Evolutionary conservation across 768 basidiomycete genomes (phyloP).

Genomic region (Mycena capillaripes): DNA sequence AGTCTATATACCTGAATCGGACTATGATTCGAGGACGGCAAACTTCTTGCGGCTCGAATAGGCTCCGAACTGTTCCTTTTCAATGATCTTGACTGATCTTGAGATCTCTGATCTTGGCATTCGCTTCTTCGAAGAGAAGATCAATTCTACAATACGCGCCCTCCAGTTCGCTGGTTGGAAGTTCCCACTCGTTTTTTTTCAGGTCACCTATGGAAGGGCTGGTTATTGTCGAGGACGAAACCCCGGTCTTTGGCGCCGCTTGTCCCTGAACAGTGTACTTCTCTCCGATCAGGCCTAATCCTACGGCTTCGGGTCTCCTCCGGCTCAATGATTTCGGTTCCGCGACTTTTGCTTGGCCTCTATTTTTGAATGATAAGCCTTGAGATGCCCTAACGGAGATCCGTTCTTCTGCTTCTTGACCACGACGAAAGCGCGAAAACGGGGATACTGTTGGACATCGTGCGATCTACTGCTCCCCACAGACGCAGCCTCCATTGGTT

Average conservation of each 20-base stretch:
- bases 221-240: neutral
- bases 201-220: neutral
- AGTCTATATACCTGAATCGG: no score
- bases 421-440: neutral
- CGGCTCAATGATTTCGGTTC: neutral
- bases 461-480: neutral
- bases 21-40: no score
- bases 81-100: no score
- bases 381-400: neutral
- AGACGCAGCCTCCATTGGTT: neutral
- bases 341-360: neutral
- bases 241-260: neutral
- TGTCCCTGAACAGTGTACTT: neutral
- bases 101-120: neutral
- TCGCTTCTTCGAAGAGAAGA: neutral
- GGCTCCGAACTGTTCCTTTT: no score
- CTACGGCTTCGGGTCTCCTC: neutral
- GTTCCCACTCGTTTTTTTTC: neutral
- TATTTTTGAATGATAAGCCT: neutral
- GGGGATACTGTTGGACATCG: neutral
- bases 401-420: neutral
- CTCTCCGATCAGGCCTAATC: neutral
- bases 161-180: neutral
- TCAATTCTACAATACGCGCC: neutral
- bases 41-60: no score